Evolutionary conservation across 345 rosid species (phyloP).

Genomic region (Arabidopsis suecica): DNA sequence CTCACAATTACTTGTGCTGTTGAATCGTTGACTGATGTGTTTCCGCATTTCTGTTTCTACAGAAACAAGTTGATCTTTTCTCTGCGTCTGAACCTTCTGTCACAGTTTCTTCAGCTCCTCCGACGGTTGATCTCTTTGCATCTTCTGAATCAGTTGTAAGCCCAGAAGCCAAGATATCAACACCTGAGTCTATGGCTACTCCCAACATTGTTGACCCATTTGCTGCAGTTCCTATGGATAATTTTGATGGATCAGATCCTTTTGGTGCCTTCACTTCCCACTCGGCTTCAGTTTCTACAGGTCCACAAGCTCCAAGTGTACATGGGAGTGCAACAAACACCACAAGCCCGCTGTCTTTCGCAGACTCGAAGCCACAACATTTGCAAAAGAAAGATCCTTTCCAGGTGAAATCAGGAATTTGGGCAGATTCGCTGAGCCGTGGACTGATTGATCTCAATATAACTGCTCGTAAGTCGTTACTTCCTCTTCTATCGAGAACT

Average conservation of each 20-base stretch:
- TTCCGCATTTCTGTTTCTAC: conserved; percentile 34
- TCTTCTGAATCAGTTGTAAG: conserved; percentile 57
- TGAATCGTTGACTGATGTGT: conserved; percentile 21
- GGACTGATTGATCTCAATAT: conserved; percentile 97
- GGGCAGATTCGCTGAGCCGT: conserved; percentile 98
- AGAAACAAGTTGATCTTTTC: conserved; percentile 49
- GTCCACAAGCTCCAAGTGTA: conserved; percentile 50
- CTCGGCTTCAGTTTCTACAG: conserved; percentile 53
- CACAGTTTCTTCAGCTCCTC: conserved; percentile 55
- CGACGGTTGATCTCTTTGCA: conserved; percentile 69
- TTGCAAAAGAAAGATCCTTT: conserved; percentile 66
- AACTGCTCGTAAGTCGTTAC: conserved; percentile 84
- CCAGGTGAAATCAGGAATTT: conserved; percentile 91
- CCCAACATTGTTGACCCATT: conserved; percentile 73
- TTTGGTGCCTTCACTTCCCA: conserved; percentile 79
- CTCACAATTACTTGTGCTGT: conserved; percentile 13
- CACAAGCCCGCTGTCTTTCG: conserved; percentile 48
- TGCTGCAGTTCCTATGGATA: conserved; percentile 79
- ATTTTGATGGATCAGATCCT: conserved; percentile 83
- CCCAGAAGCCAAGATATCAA: conserved; percentile 56
- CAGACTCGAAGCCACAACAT: conserved; percentile 48
- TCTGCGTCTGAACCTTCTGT: conserved; percentile 45
- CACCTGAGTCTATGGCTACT: conserved; percentile 46
- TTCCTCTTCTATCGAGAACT: not conserved
- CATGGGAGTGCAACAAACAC: conserved; percentile 50